phyloP scores from a whole-genome alignment of 2,329 filamentous ascomycete species.

The Arthrinium puccinioides region DNA sequence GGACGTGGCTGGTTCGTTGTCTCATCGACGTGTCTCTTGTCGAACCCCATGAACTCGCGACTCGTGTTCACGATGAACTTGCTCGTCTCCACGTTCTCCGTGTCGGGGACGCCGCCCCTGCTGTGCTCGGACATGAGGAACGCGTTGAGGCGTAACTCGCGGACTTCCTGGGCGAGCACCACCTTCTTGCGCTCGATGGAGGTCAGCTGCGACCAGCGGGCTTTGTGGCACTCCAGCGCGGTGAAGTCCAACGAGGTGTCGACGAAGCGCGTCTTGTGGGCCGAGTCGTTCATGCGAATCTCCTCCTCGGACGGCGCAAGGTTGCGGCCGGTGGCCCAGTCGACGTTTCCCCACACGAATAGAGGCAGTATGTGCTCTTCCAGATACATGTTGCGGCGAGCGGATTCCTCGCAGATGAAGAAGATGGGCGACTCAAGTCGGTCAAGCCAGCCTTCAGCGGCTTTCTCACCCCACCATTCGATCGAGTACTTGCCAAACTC shows the following conservation, averaged over 20 bases:
- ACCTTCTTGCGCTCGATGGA: neutral
- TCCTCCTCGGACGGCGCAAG: constrained; percentile 42
- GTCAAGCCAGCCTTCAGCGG: neutral
- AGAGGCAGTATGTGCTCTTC: constrained; percentile 47
- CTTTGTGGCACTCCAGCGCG: constrained; percentile 4
- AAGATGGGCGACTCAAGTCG: constrained; percentile 33
- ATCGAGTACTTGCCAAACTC: constrained; percentile 45
- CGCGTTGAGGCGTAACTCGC: too few species aligned
- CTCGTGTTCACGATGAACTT: too few species aligned
- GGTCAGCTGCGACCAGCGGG: constrained; percentile 1
- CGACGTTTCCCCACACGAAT: constrained; percentile 55
- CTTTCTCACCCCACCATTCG: constrained; percentile 49
- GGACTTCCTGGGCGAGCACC: neutral
- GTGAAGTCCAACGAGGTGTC: constrained; percentile 18
- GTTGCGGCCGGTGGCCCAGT: constrained; percentile 43
- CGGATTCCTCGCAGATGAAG: constrained; percentile 43
- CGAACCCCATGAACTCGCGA: too few species aligned
- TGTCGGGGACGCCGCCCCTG: too few species aligned
- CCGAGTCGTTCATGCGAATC: constrained; percentile 43
- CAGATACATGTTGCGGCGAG: constrained; percentile 44
- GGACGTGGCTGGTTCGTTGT: too few species aligned
- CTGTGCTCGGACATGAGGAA: too few species aligned
- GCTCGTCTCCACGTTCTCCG: too few species aligned
- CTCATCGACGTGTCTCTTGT: too few species aligned
- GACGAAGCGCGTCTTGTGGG: constrained; percentile 22